Evolutionary conservation across 352 stramenopile genomes (phyloP).

Genomic region (Plasmopara viticola): DNA sequence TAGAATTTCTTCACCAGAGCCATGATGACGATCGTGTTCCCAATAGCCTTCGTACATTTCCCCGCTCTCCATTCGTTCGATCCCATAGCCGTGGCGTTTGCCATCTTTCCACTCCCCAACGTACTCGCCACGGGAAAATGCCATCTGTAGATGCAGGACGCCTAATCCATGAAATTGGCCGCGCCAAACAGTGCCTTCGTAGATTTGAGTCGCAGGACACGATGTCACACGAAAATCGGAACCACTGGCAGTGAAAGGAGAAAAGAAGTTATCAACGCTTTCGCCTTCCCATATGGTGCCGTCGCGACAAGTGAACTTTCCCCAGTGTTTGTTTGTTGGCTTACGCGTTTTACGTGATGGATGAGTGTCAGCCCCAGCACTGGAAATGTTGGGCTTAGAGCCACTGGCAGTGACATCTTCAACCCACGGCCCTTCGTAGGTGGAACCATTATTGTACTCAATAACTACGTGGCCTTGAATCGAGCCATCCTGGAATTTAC

Average conservation of each 20-base stretch:
- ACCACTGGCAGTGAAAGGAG: slow-evolving; percentile 56
- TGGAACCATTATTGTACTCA: slow-evolving; percentile 73
- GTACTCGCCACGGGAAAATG: slow-evolving; percentile 63
- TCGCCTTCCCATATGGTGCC: slow-evolving; percentile 72
- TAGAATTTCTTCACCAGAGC: slow-evolving; percentile 59
- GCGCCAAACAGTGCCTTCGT: slow-evolving; percentile 42
- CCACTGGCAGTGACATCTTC: slow-evolving; percentile 42
- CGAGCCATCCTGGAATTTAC: slow-evolving; percentile 56
- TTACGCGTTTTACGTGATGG: slow-evolving; percentile 52
- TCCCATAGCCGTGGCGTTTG: slow-evolving; percentile 70
- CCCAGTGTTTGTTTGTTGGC: slow-evolving; percentile 40
- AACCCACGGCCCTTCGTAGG: slow-evolving; percentile 78
- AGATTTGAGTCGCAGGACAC: slow-evolving; percentile 35
- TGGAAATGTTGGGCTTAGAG: slow-evolving; percentile 34
- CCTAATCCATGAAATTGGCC: slow-evolving; percentile 74
- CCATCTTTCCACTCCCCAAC: slow-evolving; percentile 81
- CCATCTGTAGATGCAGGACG: slow-evolving; percentile 51
- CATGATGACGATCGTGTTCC: slow-evolving; percentile 57
- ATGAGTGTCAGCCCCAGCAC: slow-evolving; percentile 9
- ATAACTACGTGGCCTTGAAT: slow-evolving; percentile 60
- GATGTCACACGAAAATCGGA: slow-evolving; percentile 50
- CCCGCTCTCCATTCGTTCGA: slow-evolving; percentile 67
- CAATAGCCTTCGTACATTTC: slow-evolving; percentile 81
- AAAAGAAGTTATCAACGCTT: slow-evolving; percentile 80
- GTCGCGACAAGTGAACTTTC: slow-evolving; percentile 67